These are phyloP conservation scores for Auricularia sp. DNA, from an alignment of 768 basidiomycete genomes.

Conservation along the genomic window DNA sequence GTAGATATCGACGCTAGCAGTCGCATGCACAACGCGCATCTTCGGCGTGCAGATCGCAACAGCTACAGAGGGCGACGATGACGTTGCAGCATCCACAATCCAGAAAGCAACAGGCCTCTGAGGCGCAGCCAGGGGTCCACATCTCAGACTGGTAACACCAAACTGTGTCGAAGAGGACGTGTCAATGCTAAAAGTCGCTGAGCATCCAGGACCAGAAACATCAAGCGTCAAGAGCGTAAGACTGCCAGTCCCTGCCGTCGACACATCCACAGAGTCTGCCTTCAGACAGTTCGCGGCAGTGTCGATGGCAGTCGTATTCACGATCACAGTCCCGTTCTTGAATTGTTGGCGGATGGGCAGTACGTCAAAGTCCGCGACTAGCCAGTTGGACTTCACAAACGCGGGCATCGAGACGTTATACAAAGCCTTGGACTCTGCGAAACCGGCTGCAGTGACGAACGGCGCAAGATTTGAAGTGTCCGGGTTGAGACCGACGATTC, in stretches of 20 bases:
- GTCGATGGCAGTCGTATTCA: constrained; percentile 39
- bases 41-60: constrained; percentile 39
- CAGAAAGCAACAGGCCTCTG: constrained; percentile 46
- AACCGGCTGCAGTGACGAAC: constrained; percentile 46
- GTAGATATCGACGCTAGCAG: constrained; percentile 33
- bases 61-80: constrained; percentile 24
- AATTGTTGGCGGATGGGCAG: constrained; percentile 15
- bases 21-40: constrained; percentile 35
- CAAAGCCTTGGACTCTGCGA: constrained; percentile 37
- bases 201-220: constrained; percentile 1
- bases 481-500: constrained; percentile 1
- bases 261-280: constrained; percentile 21
- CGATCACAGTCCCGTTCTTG: constrained; percentile 36
- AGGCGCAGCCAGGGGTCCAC: constrained; percentile 17
- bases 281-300: constrained; percentile 34
- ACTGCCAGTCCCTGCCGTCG: constrained; percentile 1
- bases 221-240: neutral
- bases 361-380: constrained; percentile 38
- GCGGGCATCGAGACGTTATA: constrained; percentile 36
- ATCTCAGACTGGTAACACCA: constrained; percentile 2
- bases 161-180: neutral
- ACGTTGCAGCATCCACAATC: constrained; percentile 36
- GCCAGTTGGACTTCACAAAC: constrained; percentile 36
- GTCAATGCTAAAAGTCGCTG: neutral
- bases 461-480: constrained; percentile 26